Conservation (phyloP, 805 yeast genomes). For the Candida nitratophila region DNA sequence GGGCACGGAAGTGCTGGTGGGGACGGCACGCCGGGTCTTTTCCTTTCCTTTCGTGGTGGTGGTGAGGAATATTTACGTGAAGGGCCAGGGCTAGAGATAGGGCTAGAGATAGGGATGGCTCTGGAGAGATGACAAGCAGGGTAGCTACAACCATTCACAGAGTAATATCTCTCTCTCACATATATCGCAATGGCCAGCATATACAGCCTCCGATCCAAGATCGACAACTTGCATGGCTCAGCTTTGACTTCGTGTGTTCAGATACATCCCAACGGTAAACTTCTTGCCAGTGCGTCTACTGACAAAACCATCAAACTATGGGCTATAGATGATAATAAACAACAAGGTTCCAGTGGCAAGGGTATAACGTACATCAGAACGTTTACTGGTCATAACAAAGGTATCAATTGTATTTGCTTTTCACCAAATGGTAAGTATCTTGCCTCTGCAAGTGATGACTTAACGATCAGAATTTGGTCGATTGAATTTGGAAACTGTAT, state of each 20-base stretch:
- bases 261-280: slow-evolving; percentile 54
- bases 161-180: no score
- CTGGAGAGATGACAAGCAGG: no score
- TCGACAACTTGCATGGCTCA: slow-evolving; percentile 8
- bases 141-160: no score
- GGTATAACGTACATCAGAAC: slow-evolving; percentile 18
- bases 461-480: slow-evolving; percentile 70
- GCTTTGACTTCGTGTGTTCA: slow-evolving; percentile 38
- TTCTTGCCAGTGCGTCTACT: slow-evolving; percentile 51
- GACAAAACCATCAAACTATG: slow-evolving; percentile 56
- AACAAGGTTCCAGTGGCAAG: slow-evolving; percentile 11
- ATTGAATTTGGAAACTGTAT: slow-evolving; percentile 42
- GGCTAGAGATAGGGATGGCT: no score
- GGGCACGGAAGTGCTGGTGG: no score
- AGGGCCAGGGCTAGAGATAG: no score
- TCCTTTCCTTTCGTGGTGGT: no score
- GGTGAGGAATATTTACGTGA: no score
- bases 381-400: slow-evolving; percentile 54
- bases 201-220: slow-evolving; percentile 9
- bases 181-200: neutral
- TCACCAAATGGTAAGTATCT: slow-evolving; percentile 65
- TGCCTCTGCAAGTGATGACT: slow-evolving; percentile 85
- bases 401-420: slow-evolving; percentile 73
- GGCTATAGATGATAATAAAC: slow-evolving; percentile 24
- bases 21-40: no score